Percentiles rank a stretch among this genome's conserved stretches.
These are phyloP conservation scores for Dictyostelium brefeldianum DNA, from an alignment of 78 protist genomes.

Conservation along the genomic window DNA sequence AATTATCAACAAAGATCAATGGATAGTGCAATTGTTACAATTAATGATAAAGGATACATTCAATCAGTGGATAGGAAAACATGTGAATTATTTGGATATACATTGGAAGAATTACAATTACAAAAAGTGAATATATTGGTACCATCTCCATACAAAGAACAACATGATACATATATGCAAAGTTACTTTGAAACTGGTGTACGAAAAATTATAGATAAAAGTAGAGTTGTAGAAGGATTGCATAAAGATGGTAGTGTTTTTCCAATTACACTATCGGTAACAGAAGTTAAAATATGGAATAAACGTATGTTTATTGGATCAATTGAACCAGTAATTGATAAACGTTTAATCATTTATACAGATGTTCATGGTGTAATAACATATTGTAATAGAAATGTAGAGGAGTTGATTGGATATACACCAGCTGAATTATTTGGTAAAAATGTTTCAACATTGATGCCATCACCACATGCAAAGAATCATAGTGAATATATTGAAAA, in stretches of 20 bases:
- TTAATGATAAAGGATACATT: constrained; percentile 53
- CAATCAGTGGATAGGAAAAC: constrained; percentile 64
- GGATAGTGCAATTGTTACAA: constrained; percentile 69
- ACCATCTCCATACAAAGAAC: constrained; percentile 60
- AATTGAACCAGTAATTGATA: constrained; percentile 42
- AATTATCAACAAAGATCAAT: constrained; percentile 41
- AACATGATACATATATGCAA: constrained; percentile 51
- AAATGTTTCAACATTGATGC: constrained; percentile 39
- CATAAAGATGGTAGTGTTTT: constrained; percentile 65
- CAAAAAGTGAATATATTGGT: constrained; percentile 53
- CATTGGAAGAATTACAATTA: constrained; percentile 46
- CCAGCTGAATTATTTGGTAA: constrained; percentile 47
- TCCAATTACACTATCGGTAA: constrained; percentile 48
- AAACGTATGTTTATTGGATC: constrained; percentile 65
- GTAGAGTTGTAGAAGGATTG: constrained; percentile 50
- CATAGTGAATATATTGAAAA: constrained; percentile 30
- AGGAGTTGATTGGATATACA: constrained; percentile 59
- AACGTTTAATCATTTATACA: constrained; percentile 31
- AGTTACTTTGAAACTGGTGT: constrained; percentile 52
- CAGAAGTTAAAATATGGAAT: constrained; percentile 41
- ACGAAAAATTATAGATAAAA: constrained; percentile 48
- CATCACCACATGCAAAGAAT: constrained; percentile 28
- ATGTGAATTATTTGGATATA: constrained; percentile 69
- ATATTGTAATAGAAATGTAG: constrained; percentile 57
- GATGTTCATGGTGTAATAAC: constrained; percentile 50